Evolutionary conservation across 805 yeast species (phyloP), one percentile per base, ranked within the genome.

Genomic region (Teunomyces cretensis): DNA sequence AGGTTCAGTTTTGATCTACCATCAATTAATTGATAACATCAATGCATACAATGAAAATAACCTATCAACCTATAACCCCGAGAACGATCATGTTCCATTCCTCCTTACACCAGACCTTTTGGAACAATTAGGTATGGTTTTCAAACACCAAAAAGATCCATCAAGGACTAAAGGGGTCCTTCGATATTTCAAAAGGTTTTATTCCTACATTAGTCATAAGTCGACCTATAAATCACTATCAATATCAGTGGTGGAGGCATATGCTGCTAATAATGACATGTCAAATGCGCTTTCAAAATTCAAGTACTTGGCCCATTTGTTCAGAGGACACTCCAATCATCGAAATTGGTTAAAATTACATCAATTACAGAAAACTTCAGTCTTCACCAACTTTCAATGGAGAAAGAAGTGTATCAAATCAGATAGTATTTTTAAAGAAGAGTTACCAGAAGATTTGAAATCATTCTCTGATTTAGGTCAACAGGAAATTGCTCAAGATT

Each of bases 141-240:
- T 67, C 43, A 53, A 54, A 12, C 59, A 56, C 8, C 50, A 61
- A 28, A 54, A 55, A 9, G 66, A 64, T 42, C 49, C 56, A 1
- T 45, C 47, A 7, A 54, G 64, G 30, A 53, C 70, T 3, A 47
- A 60, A 12, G 74, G 74, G 0, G 39, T 70, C 14, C 39, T 60
- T 1, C 52, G 47, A 12, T 72, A 72, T 47, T 70, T 70, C 54
- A 65, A 64, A 50, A 52, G 72, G 30, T 71, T 61, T 46, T 72
- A 67, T 52, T 70, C 74, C 1, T 60, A 61, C 39, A 47, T 55
- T 14, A 60, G 66, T 24, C 68, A 70, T 49, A 46, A 57, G 32
- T 44, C 37, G 5, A 57, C 58, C 2, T 70, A 60, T 49, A 64
- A 64, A 45, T 38, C 62, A 2, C 50, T 72, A 14, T 48, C 51